Conservation (phyloP, 768 basidiomycete genomes). For the Lactarius akahatsu region DNA sequence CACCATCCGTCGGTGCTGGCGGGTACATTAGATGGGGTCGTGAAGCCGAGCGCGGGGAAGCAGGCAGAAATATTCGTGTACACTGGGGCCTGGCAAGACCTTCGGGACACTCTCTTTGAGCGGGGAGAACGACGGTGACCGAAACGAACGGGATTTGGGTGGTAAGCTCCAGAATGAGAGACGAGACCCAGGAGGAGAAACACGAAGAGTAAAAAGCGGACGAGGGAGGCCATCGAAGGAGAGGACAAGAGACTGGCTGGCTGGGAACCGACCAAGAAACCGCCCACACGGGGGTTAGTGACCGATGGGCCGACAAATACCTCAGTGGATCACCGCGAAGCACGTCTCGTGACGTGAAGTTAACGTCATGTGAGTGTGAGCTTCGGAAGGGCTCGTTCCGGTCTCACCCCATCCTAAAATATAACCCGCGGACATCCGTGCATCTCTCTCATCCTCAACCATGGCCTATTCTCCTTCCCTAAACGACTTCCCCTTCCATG, state of each 20-base stretch:
- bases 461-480: background rate
- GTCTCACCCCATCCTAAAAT: background rate
- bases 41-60: slow-evolving; percentile 46
- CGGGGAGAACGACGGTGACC: background rate
- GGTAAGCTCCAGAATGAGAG: background rate
- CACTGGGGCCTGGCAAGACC: slow-evolving; percentile 4
- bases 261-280: background rate
- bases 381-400: slow-evolving; percentile 1
- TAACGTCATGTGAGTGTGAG: slow-evolving; percentile 2
- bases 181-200: background rate
- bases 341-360: background rate
- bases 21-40: slow-evolving; percentile 54
- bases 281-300: background rate
- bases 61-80: slow-evolving; percentile 30
- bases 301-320: background rate
- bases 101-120: slow-evolving; percentile 2
- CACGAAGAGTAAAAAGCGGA: background rate
- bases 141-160: background rate
- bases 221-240: background rate
- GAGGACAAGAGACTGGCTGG: background rate
- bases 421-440: too few relatives aligned
- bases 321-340: background rate
- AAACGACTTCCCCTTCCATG: background rate
- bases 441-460: background rate
- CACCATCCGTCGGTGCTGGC: slow-evolving; percentile 38